A percentile compares a stretch with the other conserved stretches of the same genome.
Conservation (phyloP, 257 asterid genomes). For the Verbascum thapsus region DNA sequence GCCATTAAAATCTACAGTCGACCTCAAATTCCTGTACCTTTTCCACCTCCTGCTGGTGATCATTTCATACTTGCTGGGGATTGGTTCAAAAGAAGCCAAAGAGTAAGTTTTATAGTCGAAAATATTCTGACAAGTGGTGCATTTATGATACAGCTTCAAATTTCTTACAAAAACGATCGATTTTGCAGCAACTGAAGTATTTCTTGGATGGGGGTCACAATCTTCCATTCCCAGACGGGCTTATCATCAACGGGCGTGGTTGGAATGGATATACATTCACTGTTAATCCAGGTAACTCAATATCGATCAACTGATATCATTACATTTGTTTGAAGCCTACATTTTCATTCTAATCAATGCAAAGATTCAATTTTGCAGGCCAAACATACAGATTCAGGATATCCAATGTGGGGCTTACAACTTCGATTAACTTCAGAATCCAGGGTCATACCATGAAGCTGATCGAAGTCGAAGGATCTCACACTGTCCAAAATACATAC, state of each 20-base stretch:
- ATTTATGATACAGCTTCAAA: no score
- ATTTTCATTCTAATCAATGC: not conserved
- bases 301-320: not conserved
- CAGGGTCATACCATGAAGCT: conserved; percentile 87
- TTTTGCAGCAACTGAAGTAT: conserved; percentile 73
- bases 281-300: conserved; percentile 66
- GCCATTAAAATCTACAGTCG: conserved; percentile 84
- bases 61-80: conserved; percentile 80
- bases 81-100: conserved; percentile 80
- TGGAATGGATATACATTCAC: conserved; percentile 88
- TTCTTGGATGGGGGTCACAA: conserved; percentile 73
- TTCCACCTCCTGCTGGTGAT: conserved; percentile 75
- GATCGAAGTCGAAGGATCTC: conserved; percentile 97
- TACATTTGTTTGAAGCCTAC: no score
- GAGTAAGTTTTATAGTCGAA: conserved; percentile 46
- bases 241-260: conserved; percentile 86
- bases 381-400: conserved; percentile 90
- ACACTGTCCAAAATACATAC: conserved; percentile 75
- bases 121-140: not conserved
- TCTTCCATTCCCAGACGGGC: conserved; percentile 94
- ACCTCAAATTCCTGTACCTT: conserved; percentile 89
- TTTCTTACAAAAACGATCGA: conserved; percentile 10
- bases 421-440: conserved; percentile 84
- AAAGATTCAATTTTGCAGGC: conserved; percentile 47
- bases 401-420: conserved; percentile 78